A percentile compares a stretch with the other conserved stretches of the same genome.
phyloP scores from a whole-genome alignment of 805 yeast species.

The Grigorovia jiainica region DNA sequence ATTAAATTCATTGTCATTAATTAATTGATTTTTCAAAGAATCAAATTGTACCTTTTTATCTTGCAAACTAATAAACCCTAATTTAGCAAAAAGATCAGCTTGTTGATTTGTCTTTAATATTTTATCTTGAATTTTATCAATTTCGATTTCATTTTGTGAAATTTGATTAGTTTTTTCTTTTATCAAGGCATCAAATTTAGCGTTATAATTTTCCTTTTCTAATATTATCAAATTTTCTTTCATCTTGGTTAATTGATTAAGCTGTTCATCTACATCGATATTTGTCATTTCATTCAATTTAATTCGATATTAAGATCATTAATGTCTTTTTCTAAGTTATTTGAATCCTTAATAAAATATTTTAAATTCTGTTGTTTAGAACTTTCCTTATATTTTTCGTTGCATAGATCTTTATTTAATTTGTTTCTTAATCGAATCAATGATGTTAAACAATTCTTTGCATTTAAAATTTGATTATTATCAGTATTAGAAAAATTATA shows the following conservation, averaged over 20 bases:
- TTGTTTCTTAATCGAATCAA: not conserved
- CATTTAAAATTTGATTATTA: not conserved
- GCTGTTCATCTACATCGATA: constrained; percentile 39
- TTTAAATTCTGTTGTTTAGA: constrained; percentile 30
- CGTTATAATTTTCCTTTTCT: constrained; percentile 24
- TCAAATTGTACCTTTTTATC: constrained; percentile 12
- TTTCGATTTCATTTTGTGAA: constrained; percentile 30
- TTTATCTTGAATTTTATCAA: constrained; percentile 45
- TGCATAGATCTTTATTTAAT: not conserved
- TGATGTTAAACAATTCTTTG: not conserved
- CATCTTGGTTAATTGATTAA: constrained; percentile 32
- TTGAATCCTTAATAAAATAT: constrained; percentile 39
- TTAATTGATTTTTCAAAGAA: not conserved
- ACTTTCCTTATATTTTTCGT: constrained; percentile 16
- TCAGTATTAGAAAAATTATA: not conserved
- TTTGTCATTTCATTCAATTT: constrained; percentile 34
- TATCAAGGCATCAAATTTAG: constrained; percentile 29
- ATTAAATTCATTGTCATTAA: constrained; percentile 7
- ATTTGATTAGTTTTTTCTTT: constrained; percentile 32
- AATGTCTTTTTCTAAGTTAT: constrained; percentile 31
- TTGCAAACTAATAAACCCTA: constrained; percentile 29
- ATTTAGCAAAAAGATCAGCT: constrained; percentile 48
- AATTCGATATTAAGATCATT: constrained; percentile 32
- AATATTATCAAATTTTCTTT: constrained; percentile 28
- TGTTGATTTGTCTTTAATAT: constrained; percentile 45